Percentiles rank a stretch among this genome's conserved stretches.
Conservation (phyloP, 1,284 basidiomycete species). For the Moesziomyces globuligerus region DNA sequence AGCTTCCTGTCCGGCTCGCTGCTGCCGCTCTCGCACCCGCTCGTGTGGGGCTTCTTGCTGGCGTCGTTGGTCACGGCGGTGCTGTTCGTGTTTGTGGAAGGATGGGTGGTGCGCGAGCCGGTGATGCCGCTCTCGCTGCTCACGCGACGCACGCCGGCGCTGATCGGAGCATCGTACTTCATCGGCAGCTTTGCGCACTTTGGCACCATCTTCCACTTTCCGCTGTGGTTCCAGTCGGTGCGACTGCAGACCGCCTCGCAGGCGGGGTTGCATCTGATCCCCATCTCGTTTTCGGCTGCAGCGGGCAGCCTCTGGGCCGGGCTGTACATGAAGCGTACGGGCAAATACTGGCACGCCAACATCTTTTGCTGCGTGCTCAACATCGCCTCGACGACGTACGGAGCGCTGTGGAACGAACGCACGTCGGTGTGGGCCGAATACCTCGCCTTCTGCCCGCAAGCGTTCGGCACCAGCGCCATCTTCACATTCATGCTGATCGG, state of each 20-base stretch:
- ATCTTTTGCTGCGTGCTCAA: constrained; percentile 70
- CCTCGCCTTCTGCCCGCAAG: constrained; percentile 72
- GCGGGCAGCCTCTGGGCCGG: constrained; percentile 81
- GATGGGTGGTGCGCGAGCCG: constrained; percentile 68
- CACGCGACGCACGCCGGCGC: constrained; percentile 24
- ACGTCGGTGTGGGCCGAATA: constrained; percentile 77
- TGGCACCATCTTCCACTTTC: constrained; percentile 74
- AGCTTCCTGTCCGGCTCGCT: constrained; percentile 60
- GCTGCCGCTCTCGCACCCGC: constrained; percentile 46
- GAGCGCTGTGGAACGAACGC: constrained; percentile 67
- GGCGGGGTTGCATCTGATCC: constrained; percentile 79
- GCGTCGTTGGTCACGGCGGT: constrained; percentile 71
- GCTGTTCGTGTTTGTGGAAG: constrained; percentile 70
- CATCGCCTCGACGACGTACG: constrained; percentile 24
- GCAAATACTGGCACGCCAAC: constrained; percentile 79
- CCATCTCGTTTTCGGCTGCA: constrained; percentile 79
- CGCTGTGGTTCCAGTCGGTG: constrained; percentile 88
- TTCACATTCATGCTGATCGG: constrained; percentile 81
- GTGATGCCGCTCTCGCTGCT: constrained; percentile 52
- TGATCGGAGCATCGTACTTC: constrained; percentile 36
- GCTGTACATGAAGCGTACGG: constrained; percentile 81
- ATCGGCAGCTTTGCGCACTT: constrained; percentile 36
- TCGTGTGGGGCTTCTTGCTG: constrained; percentile 53
- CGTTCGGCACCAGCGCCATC: constrained; percentile 73
- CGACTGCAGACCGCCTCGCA: constrained; percentile 76